Evolutionary conservation across 164 flowering plant genomes (phyloP), one percentile per base, ranked within the genome.

Genomic region (Taxillus chinensis): DNA sequence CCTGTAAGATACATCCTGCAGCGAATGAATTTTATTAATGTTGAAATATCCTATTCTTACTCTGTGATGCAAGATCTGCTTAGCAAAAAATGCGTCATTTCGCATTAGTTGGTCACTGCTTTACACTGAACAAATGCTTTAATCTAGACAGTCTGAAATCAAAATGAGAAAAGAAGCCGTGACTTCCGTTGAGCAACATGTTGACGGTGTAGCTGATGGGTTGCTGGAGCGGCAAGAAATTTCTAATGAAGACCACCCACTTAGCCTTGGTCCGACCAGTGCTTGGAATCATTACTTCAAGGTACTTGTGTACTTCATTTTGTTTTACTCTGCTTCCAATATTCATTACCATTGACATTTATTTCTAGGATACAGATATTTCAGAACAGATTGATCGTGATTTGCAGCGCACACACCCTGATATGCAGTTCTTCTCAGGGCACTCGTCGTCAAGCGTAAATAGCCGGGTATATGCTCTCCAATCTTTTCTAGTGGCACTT

Each of bases 301-400:
- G 80, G 86, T 84, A 77, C 27, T 60, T 55, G n/a, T 55, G 41
- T 38, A 57, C 49, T 40, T 45, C 13, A 10, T 49, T 48, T 51
- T 49, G 39, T 41, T 14, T 48, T 48, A 13, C 43, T 7, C 39
- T 48, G 39, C 8, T 17, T 56, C 48, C 55, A 43, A 52, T 60
- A 41, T 10, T 51, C 60, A 60, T 49, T 38, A 61, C 9, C 27
- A 64, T 40, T 37, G 2, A 52, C 16, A 15, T 9, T 48, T 54
- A 38, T 60, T 73, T 78, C 49, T 59, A 83, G 86, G 69, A 78
- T 59, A 67, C 79, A 67, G 85, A 83, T 70, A 74, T 80, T 60
- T 67, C 68, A 59, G 82, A 81, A 60, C 89, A 81, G 75, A 84
- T 82, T 67, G 86, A 84, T 57, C 86, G 84, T 55, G 89, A 84